Evolutionary conservation across 495 filamentous ascomycete genomes (phyloP).

Genomic region (Xylaria acuta): DNA sequence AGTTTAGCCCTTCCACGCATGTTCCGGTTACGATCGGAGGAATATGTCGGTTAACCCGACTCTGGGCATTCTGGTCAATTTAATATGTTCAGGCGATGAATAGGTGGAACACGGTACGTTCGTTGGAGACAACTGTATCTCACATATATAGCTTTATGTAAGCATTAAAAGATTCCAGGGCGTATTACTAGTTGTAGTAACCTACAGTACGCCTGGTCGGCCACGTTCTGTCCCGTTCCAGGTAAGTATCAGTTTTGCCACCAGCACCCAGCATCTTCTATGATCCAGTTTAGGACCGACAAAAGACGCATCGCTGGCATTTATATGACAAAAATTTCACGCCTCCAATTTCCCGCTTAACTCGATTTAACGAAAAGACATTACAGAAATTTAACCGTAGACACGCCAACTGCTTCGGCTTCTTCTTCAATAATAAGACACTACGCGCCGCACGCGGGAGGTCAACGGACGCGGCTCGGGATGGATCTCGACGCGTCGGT

Average conservation of each 20-base stretch:
- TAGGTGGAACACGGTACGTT: neutral
- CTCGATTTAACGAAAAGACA: neutral
- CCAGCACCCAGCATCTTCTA: neutral
- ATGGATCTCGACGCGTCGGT: neutral
- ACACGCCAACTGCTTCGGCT: neutral
- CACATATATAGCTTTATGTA: neutral
- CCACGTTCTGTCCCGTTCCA: neutral
- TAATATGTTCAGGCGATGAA: neutral
- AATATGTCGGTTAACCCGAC: neutral
- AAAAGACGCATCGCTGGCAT: neutral
- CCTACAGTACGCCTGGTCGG: neutral
- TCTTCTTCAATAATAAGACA: neutral
- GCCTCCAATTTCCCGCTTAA: neutral
- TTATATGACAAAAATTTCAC: neutral
- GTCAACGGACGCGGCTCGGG: neutral
- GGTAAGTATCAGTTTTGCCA: neutral
- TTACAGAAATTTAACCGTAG: neutral
- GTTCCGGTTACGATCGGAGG: neutral
- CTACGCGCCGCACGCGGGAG: neutral
- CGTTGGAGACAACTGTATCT: neutral
- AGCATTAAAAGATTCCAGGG: neutral
- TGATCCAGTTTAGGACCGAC: neutral
- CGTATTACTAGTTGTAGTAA: neutral
- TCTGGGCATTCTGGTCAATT: neutral
- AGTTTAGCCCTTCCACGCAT: neutral